Base-by-base conservation (phyloP, 306 rosid genomes). In the Rosa lucieae region DNA sequence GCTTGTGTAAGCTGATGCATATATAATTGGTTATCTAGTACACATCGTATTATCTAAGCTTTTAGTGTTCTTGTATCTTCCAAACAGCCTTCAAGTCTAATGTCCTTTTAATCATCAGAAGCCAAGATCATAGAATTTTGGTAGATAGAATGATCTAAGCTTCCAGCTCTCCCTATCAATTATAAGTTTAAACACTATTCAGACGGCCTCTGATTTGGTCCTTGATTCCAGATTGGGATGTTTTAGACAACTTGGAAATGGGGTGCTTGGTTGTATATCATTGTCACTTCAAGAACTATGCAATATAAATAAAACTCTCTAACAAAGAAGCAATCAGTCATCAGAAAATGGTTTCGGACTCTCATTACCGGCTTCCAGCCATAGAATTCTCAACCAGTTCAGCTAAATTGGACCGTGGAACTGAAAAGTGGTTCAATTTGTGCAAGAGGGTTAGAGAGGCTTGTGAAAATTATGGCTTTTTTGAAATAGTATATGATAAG, bases 361-460 rank as follows among this genome's bases (percentile, higher is more conserved):
- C 18, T 44, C n/a, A 5, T 3, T 44, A 23, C n/a, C 20, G 2
- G 40, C 12, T 70, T 70, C 74, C 56, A 13, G 10, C 40, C 37
- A 21, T 21, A n/a, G 56, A 70, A 3, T n/a, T 70, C 18, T 70
- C 39, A 10, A 10, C 46, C 55, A 10, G 10, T 70, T 70, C 40
- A 4, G 18, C 17, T 6, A 48, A 21, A 70, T 3, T 44, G 74
- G 77, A 81, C 43, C 26, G 26, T 23, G 26, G 26, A 26, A 56
- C 80, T n/a, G 82, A 81, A 43, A 67, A 21, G 17, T 2, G 86
- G 92, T 72, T 63, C 49, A 55, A 11, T 4, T 58, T 83, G 86
- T 69, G 87, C 82, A 72, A 48, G 84, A 56, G 29, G 62, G 61
- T 55, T 20, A 18, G 61, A 20, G 61, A 55, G 61, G 29, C 62